Conservation (phyloP, 2,329 filamentous ascomycete genomes). For the Fusarium vanettenii region DNA sequence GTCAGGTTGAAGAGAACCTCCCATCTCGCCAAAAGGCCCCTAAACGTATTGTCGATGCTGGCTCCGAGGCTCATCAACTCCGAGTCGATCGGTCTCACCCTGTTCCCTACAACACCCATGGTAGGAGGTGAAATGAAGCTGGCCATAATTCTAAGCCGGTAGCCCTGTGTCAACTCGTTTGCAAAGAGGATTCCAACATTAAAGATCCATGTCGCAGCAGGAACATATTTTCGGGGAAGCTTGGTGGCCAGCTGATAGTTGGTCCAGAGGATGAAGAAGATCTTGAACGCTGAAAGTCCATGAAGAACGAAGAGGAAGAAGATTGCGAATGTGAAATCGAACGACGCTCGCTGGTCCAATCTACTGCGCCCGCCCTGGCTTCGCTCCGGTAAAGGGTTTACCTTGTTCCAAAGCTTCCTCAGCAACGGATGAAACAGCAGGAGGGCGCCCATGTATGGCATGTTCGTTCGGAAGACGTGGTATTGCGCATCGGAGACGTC, state of each 20-base stretch:
- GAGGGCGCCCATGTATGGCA: slow-evolving; percentile 82
- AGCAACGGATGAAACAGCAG: slow-evolving; percentile 83
- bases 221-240: slow-evolving; percentile 77
- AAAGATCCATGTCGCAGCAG: slow-evolving; percentile 86
- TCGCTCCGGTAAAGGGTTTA: slow-evolving; percentile 53
- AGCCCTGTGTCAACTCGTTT: slow-evolving; percentile 87
- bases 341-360: slow-evolving; percentile 77
- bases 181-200: slow-evolving; percentile 88
- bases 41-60: slow-evolving; percentile 77
- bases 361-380: slow-evolving; percentile 64
- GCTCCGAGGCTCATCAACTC: slow-evolving; percentile 70
- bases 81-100: slow-evolving; percentile 48
- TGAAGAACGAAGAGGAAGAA: slow-evolving; percentile 84
- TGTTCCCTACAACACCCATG: slow-evolving; percentile 44
- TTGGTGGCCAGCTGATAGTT: slow-evolving; percentile 85
- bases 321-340: slow-evolving; percentile 85
- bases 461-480: slow-evolving; percentile 82
- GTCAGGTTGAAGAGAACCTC: slow-evolving; percentile 98
- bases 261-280: slow-evolving; percentile 80
- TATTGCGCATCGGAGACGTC: slow-evolving; percentile 95
- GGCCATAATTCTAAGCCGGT: slow-evolving; percentile 75
- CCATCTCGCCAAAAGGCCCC: slow-evolving; percentile 90
- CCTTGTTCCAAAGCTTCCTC: slow-evolving; percentile 75
- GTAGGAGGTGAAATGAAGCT: slow-evolving; percentile 56
- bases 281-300: slow-evolving; percentile 86